Evolutionary conservation across 257 asterid genomes (phyloP).

Genomic region (Jaltomata sinuosa): DNA sequence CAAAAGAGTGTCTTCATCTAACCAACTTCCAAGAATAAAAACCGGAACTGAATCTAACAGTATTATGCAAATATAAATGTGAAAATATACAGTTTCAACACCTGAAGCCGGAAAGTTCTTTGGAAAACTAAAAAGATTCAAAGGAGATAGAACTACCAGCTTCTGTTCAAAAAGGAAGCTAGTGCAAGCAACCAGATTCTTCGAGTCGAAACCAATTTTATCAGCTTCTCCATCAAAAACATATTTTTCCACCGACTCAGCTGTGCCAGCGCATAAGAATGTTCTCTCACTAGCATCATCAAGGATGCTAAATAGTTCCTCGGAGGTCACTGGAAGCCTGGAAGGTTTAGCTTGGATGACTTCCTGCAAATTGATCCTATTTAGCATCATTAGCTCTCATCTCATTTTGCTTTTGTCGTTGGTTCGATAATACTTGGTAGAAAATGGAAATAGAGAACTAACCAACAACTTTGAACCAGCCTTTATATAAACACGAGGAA

Average conservation of each 20-base stretch:
- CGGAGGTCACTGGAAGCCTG: constrained; percentile 55
- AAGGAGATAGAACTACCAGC: constrained; percentile 46
- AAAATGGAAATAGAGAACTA: constrained; percentile 13
- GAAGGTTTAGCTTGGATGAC: constrained; percentile 61
- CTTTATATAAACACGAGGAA: constrained; percentile 60
- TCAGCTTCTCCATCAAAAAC: constrained; percentile 70
- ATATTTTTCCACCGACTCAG: constrained; percentile 60
- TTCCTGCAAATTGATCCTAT: constrained; percentile 42
- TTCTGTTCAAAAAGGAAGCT: constrained; percentile 80
- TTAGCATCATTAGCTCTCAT: background rate
- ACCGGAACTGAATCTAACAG: background rate
- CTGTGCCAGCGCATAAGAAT: constrained; percentile 82
- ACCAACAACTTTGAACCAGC: constrained; percentile 83
- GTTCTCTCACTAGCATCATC: constrained; percentile 96
- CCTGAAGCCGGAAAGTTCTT: background rate
- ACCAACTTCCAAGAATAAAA: background rate
- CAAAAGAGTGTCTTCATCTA: background rate
- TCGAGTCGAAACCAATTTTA: constrained; percentile 55
- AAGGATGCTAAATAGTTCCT: constrained; percentile 68
- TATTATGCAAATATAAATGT: background rate
- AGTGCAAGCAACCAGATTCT: constrained; percentile 70
- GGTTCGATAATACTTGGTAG: background rate
- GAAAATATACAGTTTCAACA: background rate
- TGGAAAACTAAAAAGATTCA: background rate
- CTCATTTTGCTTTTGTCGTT: background rate